Percentiles rank a stretch among this genome's conserved stretches.
phyloP scores from a whole-genome alignment of 2,329 filamentous ascomycete species.

The Botrytis medusae region DNA sequence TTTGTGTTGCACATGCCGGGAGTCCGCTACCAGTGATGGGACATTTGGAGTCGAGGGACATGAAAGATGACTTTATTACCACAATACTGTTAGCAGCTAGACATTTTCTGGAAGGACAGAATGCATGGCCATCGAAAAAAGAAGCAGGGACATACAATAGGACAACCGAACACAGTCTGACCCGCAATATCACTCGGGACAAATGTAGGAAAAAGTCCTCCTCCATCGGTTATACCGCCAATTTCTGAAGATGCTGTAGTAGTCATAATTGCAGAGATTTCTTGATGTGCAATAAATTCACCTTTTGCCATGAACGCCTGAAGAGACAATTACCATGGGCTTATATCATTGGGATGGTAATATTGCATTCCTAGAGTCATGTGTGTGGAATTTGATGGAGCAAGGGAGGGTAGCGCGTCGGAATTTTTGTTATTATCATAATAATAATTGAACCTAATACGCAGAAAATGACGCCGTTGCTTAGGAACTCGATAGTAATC shows the following conservation, averaged over 20 bases:
- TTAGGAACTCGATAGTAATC: not conserved
- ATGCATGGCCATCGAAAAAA: not conserved
- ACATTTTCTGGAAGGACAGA: not conserved
- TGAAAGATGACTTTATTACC: conserved; percentile 13
- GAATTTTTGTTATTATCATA: not conserved
- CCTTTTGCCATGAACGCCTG: not conserved
- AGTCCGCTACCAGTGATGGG: conserved; percentile 10
- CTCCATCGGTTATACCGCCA: not conserved
- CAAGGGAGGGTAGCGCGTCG: not conserved
- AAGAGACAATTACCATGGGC: not conserved
- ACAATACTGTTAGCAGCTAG: not conserved
- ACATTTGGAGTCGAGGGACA: conserved; percentile 17
- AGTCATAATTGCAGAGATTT: not conserved
- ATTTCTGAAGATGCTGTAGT: not conserved
- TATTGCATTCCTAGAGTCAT: not conserved
- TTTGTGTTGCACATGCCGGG: conserved; percentile 11
- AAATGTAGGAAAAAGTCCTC: conserved; percentile 12
- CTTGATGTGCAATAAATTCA: not conserved
- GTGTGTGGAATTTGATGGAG: not conserved
- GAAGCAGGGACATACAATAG: conserved; percentile 1
- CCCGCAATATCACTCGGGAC: conserved; percentile 14
- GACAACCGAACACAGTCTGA: conserved; percentile 10
- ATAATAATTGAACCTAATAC: not conserved
- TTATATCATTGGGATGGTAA: not conserved
- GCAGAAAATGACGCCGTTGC: no score